A percentile compares a stretch with the other conserved stretches of the same genome.
phyloP scores from a whole-genome alignment of 164 flowering plant genomes.

The Berberis vulgaris region DNA sequence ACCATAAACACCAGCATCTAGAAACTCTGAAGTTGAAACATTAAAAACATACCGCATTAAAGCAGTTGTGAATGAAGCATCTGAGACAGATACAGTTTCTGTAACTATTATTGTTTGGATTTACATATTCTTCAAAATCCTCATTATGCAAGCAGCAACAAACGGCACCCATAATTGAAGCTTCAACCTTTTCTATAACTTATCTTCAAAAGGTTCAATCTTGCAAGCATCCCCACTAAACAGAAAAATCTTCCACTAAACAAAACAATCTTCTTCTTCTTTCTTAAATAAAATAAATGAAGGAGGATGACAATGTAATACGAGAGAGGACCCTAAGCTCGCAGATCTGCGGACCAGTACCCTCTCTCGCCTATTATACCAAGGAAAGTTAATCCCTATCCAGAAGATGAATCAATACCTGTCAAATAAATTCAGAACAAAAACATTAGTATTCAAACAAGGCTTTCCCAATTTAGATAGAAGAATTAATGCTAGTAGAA shows the following conservation, averaged over 20 bases:
- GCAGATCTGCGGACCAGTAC: slow-evolving; percentile 2
- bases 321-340: slow-evolving; percentile 9
- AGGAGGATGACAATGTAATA: neutral
- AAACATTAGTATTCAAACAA: too few species aligned
- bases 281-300: too few species aligned
- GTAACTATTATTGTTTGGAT: slow-evolving; percentile 15
- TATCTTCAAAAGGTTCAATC: too few species aligned
- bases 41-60: slow-evolving; percentile 46
- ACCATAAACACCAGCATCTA: neutral
- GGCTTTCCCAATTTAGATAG: too few species aligned
- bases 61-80: slow-evolving; percentile 31
- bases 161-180: slow-evolving; percentile 59
- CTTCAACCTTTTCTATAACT: slow-evolving; percentile 1
- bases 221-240: too few species aligned
- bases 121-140: slow-evolving; percentile 59
- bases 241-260: too few species aligned
- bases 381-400: too few species aligned
- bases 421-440: too few species aligned
- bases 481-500: too few species aligned
- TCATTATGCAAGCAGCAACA: slow-evolving; percentile 69
- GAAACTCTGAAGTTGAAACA: neutral
- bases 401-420: neutral
- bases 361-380: neutral
- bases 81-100: slow-evolving; percentile 33
- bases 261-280: too few species aligned